A percentile compares a stretch with the other conserved stretches of the same genome.
Evolutionary conservation across 768 basidiomycete genomes (phyloP).

Genomic region (Lactifluus volemus): DNA sequence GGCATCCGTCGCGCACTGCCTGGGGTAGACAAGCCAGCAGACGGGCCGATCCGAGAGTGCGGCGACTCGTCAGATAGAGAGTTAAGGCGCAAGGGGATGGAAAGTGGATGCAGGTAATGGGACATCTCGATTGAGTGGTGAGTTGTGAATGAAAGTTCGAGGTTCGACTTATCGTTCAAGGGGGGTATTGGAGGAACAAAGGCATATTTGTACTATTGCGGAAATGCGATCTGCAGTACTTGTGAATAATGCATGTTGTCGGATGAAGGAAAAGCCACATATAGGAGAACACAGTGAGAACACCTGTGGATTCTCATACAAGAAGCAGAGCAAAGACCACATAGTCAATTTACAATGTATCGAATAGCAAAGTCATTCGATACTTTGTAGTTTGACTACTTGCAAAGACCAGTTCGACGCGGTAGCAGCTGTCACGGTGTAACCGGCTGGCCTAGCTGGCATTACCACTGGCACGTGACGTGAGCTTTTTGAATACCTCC

Average conservation of each 20-base stretch:
- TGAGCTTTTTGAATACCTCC: too few relatives aligned
- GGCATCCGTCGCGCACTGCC: not conserved
- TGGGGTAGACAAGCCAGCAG: not conserved
- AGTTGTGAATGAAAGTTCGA: not conserved
- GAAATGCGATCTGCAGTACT: not conserved
- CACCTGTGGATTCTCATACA: not conserved
- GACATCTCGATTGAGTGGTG: not conserved
- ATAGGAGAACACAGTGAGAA: not conserved
- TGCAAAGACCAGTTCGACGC: not conserved
- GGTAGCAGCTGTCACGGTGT: not conserved
- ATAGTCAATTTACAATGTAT: too few relatives aligned
- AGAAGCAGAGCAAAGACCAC: not conserved
- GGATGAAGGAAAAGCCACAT: not conserved
- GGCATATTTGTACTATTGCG: constrained; percentile 3
- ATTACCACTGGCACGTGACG: too few relatives aligned
- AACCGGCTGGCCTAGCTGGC: too few relatives aligned
- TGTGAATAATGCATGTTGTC: not conserved
- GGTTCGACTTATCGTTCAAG: not conserved
- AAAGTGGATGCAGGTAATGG: not conserved
- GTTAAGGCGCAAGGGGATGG: constrained; percentile 4
- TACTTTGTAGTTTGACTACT: too few relatives aligned
- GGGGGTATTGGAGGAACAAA: not conserved
- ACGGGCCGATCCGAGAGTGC: not conserved
- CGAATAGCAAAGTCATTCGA: too few relatives aligned
- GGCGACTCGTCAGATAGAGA: constrained; percentile 1